Conservation (phyloP, 2,329 filamentous ascomycete genomes). For the Colletotrichum camelliae region DNA sequence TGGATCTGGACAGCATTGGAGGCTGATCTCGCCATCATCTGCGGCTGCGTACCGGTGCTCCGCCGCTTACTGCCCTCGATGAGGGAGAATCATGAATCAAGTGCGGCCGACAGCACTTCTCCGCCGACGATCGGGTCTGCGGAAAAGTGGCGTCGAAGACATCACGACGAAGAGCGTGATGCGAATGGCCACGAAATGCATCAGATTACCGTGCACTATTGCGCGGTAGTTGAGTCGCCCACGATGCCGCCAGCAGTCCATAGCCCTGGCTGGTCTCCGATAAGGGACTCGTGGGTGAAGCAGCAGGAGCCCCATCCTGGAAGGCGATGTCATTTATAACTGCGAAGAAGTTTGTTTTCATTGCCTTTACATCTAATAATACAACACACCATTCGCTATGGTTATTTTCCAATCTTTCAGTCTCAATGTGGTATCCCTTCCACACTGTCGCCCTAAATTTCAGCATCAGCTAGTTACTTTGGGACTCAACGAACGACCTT, state of each 20-base stretch:
- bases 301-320: background rate
- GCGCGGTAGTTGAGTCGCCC: background rate
- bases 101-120: background rate
- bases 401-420: background rate
- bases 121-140: background rate
- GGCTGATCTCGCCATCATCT: constrained; percentile 45
- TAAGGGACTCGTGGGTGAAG: background rate
- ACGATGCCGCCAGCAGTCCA: background rate
- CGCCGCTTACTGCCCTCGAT: background rate
- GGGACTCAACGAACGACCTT: too few relatives aligned
- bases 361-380: background rate
- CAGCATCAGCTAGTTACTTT: too few relatives aligned
- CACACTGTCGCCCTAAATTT: background rate
- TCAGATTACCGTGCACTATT: background rate
- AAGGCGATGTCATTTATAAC: background rate
- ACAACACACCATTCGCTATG: background rate
- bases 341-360: background rate
- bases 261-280: background rate
- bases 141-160: background rate
- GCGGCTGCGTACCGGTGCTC: constrained; percentile 33
- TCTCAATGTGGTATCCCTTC: too few relatives aligned
- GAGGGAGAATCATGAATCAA: background rate
- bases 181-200: background rate
- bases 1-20: constrained; percentile 49
- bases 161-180: background rate